Evolutionary conservation across 2,329 filamentous ascomycete genomes (phyloP), one percentile per base, ranked within the genome.

Genomic region (Claviceps monticola): DNA sequence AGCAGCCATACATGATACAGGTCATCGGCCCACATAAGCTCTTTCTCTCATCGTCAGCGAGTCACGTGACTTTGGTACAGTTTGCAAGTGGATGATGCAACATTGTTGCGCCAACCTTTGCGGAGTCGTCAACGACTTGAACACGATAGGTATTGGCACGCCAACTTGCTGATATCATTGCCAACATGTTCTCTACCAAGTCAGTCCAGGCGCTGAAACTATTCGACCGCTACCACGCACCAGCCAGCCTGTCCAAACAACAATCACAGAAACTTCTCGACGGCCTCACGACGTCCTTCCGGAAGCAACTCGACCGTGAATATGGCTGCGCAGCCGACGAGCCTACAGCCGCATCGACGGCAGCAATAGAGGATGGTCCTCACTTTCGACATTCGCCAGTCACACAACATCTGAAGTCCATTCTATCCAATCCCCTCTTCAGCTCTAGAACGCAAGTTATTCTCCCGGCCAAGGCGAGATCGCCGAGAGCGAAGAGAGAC

Each of bases 381-480:
- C 57, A 56, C 36, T 45, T 55, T 65, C 56, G 76, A 72, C 58
- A 63, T 47, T 67, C 68, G 11, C 65, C 67, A 29, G 61, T 66
- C 4, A 66, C 59, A 54, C 69, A 67, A 16, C 78, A 81, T 62
- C 61, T 81, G n/a, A 72, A 71, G 53, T 70, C 75, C 37, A 76
- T 82, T 51, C 72, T 82, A 14, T 70, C 72, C 48, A 80, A 80
- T 53, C 78, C 78, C 0, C 65, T 81, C 17, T 80, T 82, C 63
- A 65, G 64, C 56, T 65, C 66, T 51, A 58, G 62, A 29, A 60
- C 62, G 23, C 56, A 61, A 23, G 54, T 58, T 13, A 56, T 56
- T 14, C 53, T 60, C 34, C 53, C 53, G 17, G 56, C 58, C 1
- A 52, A 45, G 47, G 19, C 48, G 17, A 37, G 23, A 7, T 36